Percentiles rank a stretch among this genome's conserved stretches.
Evolutionary conservation across 805 yeast species (phyloP).

Genomic region (Candida adriatica): DNA sequence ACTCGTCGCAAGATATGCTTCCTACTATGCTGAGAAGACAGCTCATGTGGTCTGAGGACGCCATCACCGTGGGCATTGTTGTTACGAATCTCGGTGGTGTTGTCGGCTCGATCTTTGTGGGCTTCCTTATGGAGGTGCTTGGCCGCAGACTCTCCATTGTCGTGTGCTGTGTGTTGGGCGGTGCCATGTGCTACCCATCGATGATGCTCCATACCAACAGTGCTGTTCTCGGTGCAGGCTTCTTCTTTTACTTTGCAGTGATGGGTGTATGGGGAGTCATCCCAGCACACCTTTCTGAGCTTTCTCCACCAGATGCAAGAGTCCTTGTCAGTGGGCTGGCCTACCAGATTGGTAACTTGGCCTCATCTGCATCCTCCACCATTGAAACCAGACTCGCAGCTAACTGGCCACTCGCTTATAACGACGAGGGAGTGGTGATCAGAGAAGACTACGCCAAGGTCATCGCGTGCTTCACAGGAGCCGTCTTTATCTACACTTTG

Average conservation of each 20-base stretch:
- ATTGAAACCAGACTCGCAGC: constrained; percentile 59
- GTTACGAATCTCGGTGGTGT: constrained; percentile 65
- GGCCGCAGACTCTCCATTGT: constrained; percentile 61
- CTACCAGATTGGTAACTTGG: constrained; percentile 69
- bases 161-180: constrained; percentile 46
- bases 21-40: constrained; percentile 58
- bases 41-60: constrained; percentile 36
- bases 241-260: constrained; percentile 57
- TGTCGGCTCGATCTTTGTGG: constrained; percentile 52
- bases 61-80: constrained; percentile 51
- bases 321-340: constrained; percentile 55
- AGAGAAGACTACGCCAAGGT: constrained; percentile 53
- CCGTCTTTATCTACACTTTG: constrained; percentile 50
- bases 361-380: constrained; percentile 64
- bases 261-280: constrained; percentile 73
- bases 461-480: constrained; percentile 64
- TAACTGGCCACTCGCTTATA: constrained; percentile 43
- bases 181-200: constrained; percentile 58
- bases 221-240: constrained; percentile 51
- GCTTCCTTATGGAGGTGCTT: constrained; percentile 47
- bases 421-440: constrained; percentile 25
- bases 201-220: constrained; percentile 31
- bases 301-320: constrained; percentile 60
- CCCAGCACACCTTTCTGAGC: constrained; percentile 59
- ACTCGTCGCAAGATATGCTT: constrained; percentile 68